Percentiles rank a stretch among this genome's conserved stretches.
These are phyloP conservation scores for Pochonia chlamydosporia DNA, from an alignment of 2,329 filamentous ascomycete genomes.

Conservation along the genomic window DNA sequence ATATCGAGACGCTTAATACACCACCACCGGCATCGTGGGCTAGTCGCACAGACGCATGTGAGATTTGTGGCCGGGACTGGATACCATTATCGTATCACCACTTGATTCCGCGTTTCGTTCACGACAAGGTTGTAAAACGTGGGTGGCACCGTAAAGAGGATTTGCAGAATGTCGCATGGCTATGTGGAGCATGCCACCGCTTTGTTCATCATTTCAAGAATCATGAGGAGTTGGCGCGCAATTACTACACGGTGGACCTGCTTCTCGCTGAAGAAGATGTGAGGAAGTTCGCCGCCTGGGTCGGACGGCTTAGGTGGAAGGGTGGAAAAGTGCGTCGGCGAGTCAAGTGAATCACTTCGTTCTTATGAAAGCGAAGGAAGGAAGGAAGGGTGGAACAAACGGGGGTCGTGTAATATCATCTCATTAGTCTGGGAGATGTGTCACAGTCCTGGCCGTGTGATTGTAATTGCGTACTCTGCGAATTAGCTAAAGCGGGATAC, in stretches of 20 bases:
- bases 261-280: constrained; percentile 68
- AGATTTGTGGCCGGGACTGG: constrained; percentile 71
- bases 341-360: no score
- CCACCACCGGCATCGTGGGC: constrained; percentile 58
- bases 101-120: constrained; percentile 72
- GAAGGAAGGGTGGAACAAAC: no score
- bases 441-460: no score
- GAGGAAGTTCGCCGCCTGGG: constrained; percentile 65
- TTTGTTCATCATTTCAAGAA: constrained; percentile 71
- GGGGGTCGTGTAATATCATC: no score
- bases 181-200: constrained; percentile 77
- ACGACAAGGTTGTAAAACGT: constrained; percentile 69
- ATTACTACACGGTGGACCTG: constrained; percentile 67
- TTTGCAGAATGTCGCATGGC: constrained; percentile 77
- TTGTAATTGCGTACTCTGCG: no score
- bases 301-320: constrained; percentile 70
- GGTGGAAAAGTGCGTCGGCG: constrained; percentile 14
- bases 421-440: no score
- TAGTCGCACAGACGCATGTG: constrained; percentile 57
- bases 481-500: no score
- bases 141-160: constrained; percentile 74
- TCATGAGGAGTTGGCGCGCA: constrained; percentile 71
- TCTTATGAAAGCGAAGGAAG: no score
- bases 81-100: constrained; percentile 79
- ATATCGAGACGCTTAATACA: constrained; percentile 50